phyloP scores from a whole-genome alignment of 305 asterid species.

The Fraxinus sp. region DNA sequence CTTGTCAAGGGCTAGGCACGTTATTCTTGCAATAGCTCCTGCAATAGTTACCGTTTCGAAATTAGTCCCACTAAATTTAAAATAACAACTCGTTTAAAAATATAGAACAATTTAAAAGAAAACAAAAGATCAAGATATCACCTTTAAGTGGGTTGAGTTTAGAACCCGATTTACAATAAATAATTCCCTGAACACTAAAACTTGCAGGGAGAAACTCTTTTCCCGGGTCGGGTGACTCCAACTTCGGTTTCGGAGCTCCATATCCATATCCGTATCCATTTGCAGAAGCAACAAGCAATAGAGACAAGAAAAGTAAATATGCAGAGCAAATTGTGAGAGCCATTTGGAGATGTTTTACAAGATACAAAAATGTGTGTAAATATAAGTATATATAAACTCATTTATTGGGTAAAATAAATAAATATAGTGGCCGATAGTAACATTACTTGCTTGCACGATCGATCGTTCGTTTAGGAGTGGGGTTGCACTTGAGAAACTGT shows the following conservation, averaged over 20 bases:
- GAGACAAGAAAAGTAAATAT: conserved; percentile 17
- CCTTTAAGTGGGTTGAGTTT: conserved; percentile 52
- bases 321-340: neutral
- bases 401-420: neutral
- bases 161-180: conserved; percentile 49
- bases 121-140: neutral
- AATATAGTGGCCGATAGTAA: neutral
- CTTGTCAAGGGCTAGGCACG: conserved; percentile 49
- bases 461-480: neutral
- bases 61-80: neutral
- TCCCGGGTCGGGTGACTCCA: neutral
- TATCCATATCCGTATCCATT: conserved; percentile 30
- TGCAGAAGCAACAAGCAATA: conserved; percentile 32
- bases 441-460: neutral
- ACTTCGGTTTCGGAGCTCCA: conserved; percentile 15
- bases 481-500: neutral
- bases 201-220: conserved; percentile 24
- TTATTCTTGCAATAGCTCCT: conserved; percentile 52
- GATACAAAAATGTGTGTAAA: neutral
- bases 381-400: neutral
- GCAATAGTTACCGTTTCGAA: neutral
- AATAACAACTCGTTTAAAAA: neutral
- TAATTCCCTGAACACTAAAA: conserved; percentile 48
- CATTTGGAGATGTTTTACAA: neutral
- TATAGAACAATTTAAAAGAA: neutral